Evolutionary conservation across 140 eudicot species (phyloP), one percentile per base, ranked within the genome.

Genomic region (Ambrosia hybrid): DNA sequence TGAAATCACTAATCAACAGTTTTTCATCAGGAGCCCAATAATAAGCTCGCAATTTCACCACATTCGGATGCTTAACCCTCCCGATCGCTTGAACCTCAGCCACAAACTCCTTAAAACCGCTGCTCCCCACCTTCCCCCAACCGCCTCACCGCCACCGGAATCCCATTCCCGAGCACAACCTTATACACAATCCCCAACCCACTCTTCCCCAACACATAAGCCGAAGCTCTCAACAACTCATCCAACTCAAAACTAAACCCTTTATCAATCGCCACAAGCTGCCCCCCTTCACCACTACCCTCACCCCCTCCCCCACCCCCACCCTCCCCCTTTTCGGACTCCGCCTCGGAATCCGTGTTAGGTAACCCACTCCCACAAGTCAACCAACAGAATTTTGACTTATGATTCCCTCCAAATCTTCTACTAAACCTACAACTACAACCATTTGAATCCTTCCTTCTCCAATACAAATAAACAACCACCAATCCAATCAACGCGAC

Each of bases 1-100:
- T 87, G 81, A 87, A 94, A 52, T 94, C 99, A 59, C 97, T 90
- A 10, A 94, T 88, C 30, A 94, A 83, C 59, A 94, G 88, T 78
- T 94, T 94, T 67, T 94, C 99, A 70, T 94, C 99, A 7, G 91
- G 95, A n/a, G 97, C 99, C 99, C 99, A 94, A 72, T 94, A 94
- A 83, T 94, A 90, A 60, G 97, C 99, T 70, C 99, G 76, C 83
- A 94, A 71, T 78, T 83, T 94, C 58, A 94, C 99, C 72, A 94
- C 84, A 85, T 94, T 94, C 3, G 97, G 99, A 83, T 94, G 97
- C 64, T 88, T 90, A 4, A 94, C 89, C 80, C 79, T 83, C 71
- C 91, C 97, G 16, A 90, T 90, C 6, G 96, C 89, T 73, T 90
- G 96, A 77, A 90, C 85, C 88, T 94, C 99, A 33, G 95, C 80